Percentiles rank a stretch among this genome's conserved stretches.
Evolutionary conservation across 768 basidiomycete species (phyloP).

Genomic region (Lentinula aciculospora): DNA sequence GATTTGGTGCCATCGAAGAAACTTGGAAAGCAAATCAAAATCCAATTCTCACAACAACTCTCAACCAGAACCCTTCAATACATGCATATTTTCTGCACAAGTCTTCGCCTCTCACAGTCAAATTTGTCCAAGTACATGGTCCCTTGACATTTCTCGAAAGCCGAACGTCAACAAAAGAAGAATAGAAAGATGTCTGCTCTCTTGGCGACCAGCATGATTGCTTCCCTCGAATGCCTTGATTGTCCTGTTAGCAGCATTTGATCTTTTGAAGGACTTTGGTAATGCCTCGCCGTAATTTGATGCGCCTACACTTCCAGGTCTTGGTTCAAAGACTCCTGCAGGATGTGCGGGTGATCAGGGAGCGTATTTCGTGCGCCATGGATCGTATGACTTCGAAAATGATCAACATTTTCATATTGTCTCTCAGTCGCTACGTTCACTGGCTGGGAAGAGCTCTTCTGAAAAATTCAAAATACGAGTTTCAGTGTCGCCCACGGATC

Average conservation of each 20-base stretch:
- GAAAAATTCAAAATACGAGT: constrained; percentile 34
- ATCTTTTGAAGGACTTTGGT: constrained; percentile 37
- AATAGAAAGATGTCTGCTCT: too few relatives aligned
- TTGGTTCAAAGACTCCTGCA: constrained; percentile 23
- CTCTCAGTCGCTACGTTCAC: constrained; percentile 29
- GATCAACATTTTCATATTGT: background rate
- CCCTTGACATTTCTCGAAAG: background rate
- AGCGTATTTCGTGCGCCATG: constrained; percentile 38
- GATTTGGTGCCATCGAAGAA: constrained; percentile 52
- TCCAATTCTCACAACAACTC: background rate
- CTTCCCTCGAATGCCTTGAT: background rate
- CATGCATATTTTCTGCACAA: background rate
- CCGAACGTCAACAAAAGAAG: background rate
- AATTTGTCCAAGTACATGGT: background rate
- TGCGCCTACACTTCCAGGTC: constrained; percentile 31
- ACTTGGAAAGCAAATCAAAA: background rate
- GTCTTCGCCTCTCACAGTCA: background rate
- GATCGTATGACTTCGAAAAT: constrained; percentile 24
- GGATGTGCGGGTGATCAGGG: constrained; percentile 38
- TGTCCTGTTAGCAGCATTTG: constrained; percentile 15
- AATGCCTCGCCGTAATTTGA: constrained; percentile 37
- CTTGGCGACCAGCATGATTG: background rate
- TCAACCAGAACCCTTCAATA: background rate
- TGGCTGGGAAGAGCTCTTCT: constrained; percentile 31
- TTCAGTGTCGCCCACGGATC: constrained; percentile 33